Evolutionary conservation across 140 eudicot genomes (phyloP), one percentile per base, ranked within the genome.

Genomic region (Ambrosia hybrid): DNA sequence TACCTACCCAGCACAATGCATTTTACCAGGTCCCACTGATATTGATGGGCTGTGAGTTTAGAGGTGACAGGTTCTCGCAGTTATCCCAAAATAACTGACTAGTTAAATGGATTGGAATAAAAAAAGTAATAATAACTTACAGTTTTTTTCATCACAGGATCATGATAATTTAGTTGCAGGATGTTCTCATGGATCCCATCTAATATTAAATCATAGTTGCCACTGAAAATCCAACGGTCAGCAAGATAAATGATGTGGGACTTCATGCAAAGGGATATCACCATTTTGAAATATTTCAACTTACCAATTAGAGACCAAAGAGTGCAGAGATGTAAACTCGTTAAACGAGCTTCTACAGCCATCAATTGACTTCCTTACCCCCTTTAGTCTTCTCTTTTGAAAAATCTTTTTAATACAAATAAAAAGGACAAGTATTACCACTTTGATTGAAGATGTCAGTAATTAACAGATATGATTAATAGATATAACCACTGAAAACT

Each of bases 171-270:
- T 45, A 90, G 85, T 70, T 87, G 95, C 80, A 94, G 75, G 34
- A 90, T 84, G 71, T 94, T 94, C 62, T 94, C 99, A 58, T 94
- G 90, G 59, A 94, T 83, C 70, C 99, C 99, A 70, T 94, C 97
- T 30, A 83, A 62, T 52, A 91, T 78, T 76, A 91, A 80, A 79
- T 94, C 99, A 78, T 90, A 91, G 79, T 83, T 96, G 15, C 99
- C 99, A 51, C 99, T 94, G 96, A 74, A 83, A 38, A 65, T 73
- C 56, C 68, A 49, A 45, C 7, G 70, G 68, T 73, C 68, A 65
- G 61, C 62, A 78, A 76, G 55, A 63, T 21, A 75, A 46, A 63
- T 34, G 77, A 61, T 12, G 68, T 12, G 59, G 16, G 14, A 68
- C 11, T 80, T 45, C 39, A 52, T 46, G 70, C 59, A 41, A 53